Evolutionary conservation across 164 flowering plant genomes (phyloP).

Genomic region (Amborella trichopoda): DNA sequence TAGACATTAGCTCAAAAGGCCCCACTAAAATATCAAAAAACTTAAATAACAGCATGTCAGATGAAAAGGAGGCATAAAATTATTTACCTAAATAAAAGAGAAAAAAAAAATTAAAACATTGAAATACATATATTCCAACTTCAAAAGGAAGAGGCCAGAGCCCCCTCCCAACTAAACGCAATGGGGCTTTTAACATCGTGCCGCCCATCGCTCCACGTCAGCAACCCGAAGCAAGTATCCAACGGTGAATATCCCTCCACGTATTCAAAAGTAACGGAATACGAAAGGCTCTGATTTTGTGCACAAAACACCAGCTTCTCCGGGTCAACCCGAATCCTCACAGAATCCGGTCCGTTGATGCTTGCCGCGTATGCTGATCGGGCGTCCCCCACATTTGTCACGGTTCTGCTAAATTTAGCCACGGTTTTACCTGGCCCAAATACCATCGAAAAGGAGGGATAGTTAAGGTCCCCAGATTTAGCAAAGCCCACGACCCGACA

Average conservation of each 20-base stretch:
- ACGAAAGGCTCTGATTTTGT: slow-evolving; percentile 23
- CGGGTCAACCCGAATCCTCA: slow-evolving; percentile 51
- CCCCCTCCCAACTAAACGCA: too few species aligned
- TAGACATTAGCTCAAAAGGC: too few species aligned
- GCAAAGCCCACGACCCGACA: slow-evolving; percentile 16
- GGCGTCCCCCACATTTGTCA: slow-evolving; percentile 60
- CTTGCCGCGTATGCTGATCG: slow-evolving; percentile 48
- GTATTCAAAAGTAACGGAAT: slow-evolving; percentile 42
- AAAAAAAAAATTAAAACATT: too few species aligned
- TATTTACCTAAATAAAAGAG: too few species aligned
- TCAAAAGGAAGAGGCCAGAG: too few species aligned
- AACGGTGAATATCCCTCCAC: slow-evolving; percentile 1
- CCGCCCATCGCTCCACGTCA: slow-evolving; percentile 71
- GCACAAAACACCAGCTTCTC: slow-evolving; percentile 46
- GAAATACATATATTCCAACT: too few species aligned
- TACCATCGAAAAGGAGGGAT: slow-evolving; percentile 75
- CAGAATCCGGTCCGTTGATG: slow-evolving; percentile 35
- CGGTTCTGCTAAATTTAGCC: slow-evolving; percentile 44
- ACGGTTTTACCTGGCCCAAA: slow-evolving; percentile 15
- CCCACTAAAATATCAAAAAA: too few species aligned
- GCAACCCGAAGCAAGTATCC: slow-evolving; percentile 33
- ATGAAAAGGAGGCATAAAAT: too few species aligned
- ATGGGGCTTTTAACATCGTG: slow-evolving; percentile 73
- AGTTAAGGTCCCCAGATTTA: slow-evolving; percentile 66
- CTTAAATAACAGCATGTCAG: too few species aligned